Conservation (phyloP, 139 green algal species). For the Ettlia oleoabundans region DNA sequence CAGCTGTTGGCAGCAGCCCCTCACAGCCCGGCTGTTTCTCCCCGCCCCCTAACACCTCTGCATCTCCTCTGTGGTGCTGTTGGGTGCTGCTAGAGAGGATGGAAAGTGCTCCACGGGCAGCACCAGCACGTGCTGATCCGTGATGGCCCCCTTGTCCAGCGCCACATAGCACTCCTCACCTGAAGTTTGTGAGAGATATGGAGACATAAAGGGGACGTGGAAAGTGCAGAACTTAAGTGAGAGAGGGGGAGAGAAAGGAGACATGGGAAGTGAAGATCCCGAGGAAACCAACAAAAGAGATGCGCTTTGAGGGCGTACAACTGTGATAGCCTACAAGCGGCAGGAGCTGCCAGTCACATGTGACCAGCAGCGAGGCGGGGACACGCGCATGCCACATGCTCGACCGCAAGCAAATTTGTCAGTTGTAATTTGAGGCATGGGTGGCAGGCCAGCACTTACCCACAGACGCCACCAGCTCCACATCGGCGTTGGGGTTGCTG, state of each 20-base stretch:
- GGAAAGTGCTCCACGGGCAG: constrained; percentile 93
- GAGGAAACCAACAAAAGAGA: too few relatives aligned
- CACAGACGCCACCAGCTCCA: constrained; percentile 65
- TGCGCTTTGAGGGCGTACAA: too few relatives aligned
- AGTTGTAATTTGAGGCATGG: too few relatives aligned
- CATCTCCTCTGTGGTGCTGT: constrained; percentile 61
- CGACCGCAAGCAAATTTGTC: too few relatives aligned
- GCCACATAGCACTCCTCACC: constrained; percentile 84
- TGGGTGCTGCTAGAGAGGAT: constrained; percentile 57
- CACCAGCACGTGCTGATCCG: constrained; percentile 80
- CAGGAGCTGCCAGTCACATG: too few relatives aligned
- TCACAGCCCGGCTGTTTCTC: background rate
- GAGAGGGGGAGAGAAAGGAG: too few relatives aligned
- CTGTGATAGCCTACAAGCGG: too few relatives aligned
- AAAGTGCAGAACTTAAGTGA: background rate
- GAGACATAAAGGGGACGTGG: background rate
- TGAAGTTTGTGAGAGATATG: background rate
- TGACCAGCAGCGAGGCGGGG: too few relatives aligned
- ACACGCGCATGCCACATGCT: too few relatives aligned
- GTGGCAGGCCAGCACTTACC: constrained; percentile 28
- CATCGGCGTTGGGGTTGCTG: constrained; percentile 65
- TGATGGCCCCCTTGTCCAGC: constrained; percentile 88
- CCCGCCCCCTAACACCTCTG: too few relatives aligned
- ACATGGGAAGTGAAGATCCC: too few relatives aligned
- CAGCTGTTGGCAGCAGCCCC: background rate